phyloP scores from a whole-genome alignment of 148 eudicot species.

The Rhododendron simsii region DNA sequence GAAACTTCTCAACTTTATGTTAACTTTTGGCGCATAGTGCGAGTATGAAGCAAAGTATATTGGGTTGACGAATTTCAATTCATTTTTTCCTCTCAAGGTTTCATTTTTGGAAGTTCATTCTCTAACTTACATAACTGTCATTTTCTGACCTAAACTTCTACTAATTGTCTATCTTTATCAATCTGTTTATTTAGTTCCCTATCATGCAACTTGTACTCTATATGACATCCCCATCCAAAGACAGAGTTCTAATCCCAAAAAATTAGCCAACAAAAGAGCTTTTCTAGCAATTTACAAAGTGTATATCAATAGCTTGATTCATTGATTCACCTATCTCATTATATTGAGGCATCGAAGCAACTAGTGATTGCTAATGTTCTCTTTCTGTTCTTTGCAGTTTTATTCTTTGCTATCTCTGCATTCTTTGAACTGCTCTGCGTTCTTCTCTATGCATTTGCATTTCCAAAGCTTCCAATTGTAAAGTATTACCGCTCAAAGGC shows the following conservation, averaged over 20 bases:
- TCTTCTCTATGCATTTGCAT: constrained; percentile 36
- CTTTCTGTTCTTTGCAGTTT: constrained; percentile 26
- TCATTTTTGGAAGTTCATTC: not conserved
- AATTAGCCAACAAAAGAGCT: not conserved
- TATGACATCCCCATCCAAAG: not conserved
- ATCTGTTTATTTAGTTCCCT: not conserved
- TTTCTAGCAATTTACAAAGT: not conserved
- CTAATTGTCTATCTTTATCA: not conserved
- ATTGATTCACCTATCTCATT: not conserved
- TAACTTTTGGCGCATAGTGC: not conserved
- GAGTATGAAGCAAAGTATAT: not conserved
- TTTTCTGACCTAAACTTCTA: not conserved
- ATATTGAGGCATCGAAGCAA: not conserved
- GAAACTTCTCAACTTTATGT: not conserved
- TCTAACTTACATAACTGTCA: not conserved
- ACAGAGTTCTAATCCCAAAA: not conserved
- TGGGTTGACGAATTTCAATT: not conserved
- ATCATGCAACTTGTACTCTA: not conserved
- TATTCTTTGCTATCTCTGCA: constrained; percentile 39
- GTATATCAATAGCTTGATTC: not conserved
- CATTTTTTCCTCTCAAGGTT: not conserved
- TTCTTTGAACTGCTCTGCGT: constrained; percentile 30
- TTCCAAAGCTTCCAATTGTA: constrained; percentile 49
- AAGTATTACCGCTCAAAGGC: constrained; percentile 51
- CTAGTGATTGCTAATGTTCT: not conserved